Evolutionary conservation across 257 asterid species (phyloP).

Genomic region (Rhazya stricta): DNA sequence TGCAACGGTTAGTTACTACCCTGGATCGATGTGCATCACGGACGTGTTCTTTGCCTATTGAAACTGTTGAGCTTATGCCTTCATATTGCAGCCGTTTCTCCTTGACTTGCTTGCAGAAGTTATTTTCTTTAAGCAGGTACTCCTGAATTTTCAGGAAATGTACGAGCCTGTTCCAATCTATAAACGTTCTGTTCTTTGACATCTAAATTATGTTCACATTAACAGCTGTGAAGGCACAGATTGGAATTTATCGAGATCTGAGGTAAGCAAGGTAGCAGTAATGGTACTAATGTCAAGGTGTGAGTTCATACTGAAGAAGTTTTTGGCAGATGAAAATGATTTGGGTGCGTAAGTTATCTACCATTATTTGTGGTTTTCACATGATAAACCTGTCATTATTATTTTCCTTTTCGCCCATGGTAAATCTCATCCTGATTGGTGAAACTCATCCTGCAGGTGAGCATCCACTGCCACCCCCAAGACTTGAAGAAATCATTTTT

Average conservation of each 20-base stretch:
- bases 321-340: conserved; percentile 72
- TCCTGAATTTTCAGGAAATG: conserved; percentile 6
- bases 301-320: conserved; percentile 71
- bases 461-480: conserved; percentile 69
- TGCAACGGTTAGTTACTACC: conserved; percentile 70
- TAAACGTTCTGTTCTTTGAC: conserved; percentile 9
- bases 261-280: conserved; percentile 69
- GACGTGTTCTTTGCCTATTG: conserved; percentile 83
- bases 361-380: conserved; percentile 1
- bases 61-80: conserved; percentile 95
- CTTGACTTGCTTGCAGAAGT: conserved; percentile 84
- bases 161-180: not conserved
- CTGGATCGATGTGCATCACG: conserved; percentile 97
- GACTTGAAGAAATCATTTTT: conserved; percentile 78
- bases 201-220: conserved; percentile 27
- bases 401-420: not conserved
- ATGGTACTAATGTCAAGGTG: conserved; percentile 66
- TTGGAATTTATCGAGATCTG: conserved; percentile 59
- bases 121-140: conserved; percentile 87
- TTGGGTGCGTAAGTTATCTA: conserved; percentile 46
- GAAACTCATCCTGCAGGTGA: conserved; percentile 49
- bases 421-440: conserved; percentile 4
- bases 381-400: conserved; percentile 1
- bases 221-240: conserved; percentile 52
- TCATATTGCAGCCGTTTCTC: conserved; percentile 97